Base-by-base conservation (phyloP, 352 stramenopile species). In the Phytophthora fragariaefolia region DNA sequence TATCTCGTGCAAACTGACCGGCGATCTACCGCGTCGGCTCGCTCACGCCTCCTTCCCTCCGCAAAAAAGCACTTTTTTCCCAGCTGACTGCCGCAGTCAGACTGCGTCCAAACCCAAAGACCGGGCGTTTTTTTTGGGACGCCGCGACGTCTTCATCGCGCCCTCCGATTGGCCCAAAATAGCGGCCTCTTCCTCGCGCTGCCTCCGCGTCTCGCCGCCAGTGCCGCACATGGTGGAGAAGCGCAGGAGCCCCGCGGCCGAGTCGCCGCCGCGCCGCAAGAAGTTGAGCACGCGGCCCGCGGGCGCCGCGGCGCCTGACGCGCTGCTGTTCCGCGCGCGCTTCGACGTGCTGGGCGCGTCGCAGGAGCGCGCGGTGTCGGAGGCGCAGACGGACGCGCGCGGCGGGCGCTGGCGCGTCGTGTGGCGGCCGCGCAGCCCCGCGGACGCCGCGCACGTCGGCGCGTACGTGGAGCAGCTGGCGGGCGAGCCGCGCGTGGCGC, bases 151-250 rank as follows among this genome's bases (percentile, higher is more conserved):
- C n/a, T n/a, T n/a, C n/a, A n/a, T n/a, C n/a, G n/a, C n/a, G n/a
- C n/a, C n/a, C 20, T 28, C 28, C 43, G 43, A 79, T 79, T 79
- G 71, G 71, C 58, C 28, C n/a, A 74, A 66, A 27, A n/a, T n/a
- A n/a, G n/a, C n/a, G n/a, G n/a, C n/a, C n/a, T n/a, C n/a, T n/a
- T n/a, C n/a, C n/a, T n/a, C n/a, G n/a, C n/a, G n/a, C n/a, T n/a
- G n/a, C n/a, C n/a, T n/a, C n/a, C n/a, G n/a, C n/a, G n/a, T n/a
- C n/a, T n/a, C n/a, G n/a, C n/a, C n/a, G n/a, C n/a, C n/a, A n/a
- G n/a, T n/a, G n/a, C n/a, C n/a, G n/a, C n/a, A n/a, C n/a, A 87
- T 87, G 79, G 76, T 80, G 56, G 79, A 85, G 68, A 87, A 87
- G 64, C 74, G 79, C 43, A 68, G 67, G 36, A 83, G 68, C 69